Evolutionary conservation across 345 rosid species (phyloP).

Genomic region (Ceriops tagal): DNA sequence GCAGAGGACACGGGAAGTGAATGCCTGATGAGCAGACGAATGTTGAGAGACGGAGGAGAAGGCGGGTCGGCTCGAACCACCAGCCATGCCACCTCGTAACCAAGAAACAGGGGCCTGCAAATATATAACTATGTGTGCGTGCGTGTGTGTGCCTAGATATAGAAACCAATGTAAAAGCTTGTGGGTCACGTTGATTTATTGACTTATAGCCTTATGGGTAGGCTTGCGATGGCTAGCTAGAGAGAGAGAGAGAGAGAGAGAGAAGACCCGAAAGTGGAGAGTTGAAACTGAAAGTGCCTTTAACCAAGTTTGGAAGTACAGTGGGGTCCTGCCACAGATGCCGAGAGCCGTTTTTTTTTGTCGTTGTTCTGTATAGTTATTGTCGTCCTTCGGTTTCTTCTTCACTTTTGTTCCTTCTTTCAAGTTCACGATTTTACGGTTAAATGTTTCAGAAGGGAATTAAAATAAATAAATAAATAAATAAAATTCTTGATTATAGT

Average conservation of each 20-base stretch:
- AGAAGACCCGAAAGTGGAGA: not conserved
- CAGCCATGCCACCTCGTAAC: constrained; percentile 46
- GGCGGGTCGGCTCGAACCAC: constrained; percentile 11
- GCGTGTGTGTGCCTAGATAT: not conserved
- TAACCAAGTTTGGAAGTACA: not conserved
- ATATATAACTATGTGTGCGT: not conserved
- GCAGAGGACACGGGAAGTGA: constrained; percentile 39
- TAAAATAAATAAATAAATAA: too few relatives aligned
- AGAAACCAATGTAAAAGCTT: too few relatives aligned
- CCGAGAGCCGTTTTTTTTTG: constrained; percentile 24
- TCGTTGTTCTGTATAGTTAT: constrained; percentile 22
- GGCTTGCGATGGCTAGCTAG: too few relatives aligned
- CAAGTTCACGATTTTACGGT: too few relatives aligned
- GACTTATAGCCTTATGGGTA: too few relatives aligned
- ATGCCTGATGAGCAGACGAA: constrained; percentile 14
- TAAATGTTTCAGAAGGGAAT: too few relatives aligned
- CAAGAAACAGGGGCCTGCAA: not conserved
- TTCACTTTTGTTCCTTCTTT: not conserved
- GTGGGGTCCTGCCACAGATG: not conserved
- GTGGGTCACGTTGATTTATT: too few relatives aligned
- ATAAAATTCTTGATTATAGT: too few relatives aligned
- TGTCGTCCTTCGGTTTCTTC: constrained; percentile 1
- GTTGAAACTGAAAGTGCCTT: constrained; percentile 1
- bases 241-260: not conserved
- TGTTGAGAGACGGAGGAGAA: constrained; percentile 21